Evolutionary conservation across 2,329 filamentous ascomycete genomes (phyloP).

Genomic region (Xylariaceae sp.): DNA sequence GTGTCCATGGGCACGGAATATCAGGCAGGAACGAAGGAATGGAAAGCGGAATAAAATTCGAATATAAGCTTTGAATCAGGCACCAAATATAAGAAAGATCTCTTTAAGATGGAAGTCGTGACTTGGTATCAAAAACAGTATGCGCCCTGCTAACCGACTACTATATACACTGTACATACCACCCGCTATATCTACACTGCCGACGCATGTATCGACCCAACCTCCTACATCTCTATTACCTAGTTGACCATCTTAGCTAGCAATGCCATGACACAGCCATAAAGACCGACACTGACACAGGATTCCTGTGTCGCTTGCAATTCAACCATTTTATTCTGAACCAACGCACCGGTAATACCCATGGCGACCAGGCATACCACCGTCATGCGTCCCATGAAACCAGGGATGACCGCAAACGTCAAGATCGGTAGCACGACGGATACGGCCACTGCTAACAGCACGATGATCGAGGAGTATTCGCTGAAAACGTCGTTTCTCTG

Average conservation of each 20-base stretch:
- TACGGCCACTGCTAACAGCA: slow-evolving; percentile 44
- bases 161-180: neutral
- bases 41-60: too few relatives aligned
- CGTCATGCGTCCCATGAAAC: slow-evolving; percentile 52
- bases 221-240: neutral
- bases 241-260: slow-evolving; percentile 25
- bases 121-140: too few relatives aligned
- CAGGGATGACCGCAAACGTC: slow-evolving; percentile 52
- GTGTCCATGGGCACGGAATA: too few relatives aligned
- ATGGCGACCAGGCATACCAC: slow-evolving; percentile 50
- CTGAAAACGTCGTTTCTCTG: neutral
- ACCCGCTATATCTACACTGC: neutral
- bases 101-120: too few relatives aligned
- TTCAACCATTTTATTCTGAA: slow-evolving; percentile 24
- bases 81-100: too few relatives aligned
- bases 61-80: too few relatives aligned
- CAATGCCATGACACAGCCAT: slow-evolving; percentile 36
- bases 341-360: slow-evolving; percentile 35
- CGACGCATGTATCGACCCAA: neutral
- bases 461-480: slow-evolving; percentile 18
- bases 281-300: slow-evolving; percentile 31
- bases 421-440: slow-evolving; percentile 53
- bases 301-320: slow-evolving; percentile 21
- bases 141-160: neutral
- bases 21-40: too few relatives aligned